Conservation (phyloP, 257 asterid genomes). For the Vinca minor region DNA sequence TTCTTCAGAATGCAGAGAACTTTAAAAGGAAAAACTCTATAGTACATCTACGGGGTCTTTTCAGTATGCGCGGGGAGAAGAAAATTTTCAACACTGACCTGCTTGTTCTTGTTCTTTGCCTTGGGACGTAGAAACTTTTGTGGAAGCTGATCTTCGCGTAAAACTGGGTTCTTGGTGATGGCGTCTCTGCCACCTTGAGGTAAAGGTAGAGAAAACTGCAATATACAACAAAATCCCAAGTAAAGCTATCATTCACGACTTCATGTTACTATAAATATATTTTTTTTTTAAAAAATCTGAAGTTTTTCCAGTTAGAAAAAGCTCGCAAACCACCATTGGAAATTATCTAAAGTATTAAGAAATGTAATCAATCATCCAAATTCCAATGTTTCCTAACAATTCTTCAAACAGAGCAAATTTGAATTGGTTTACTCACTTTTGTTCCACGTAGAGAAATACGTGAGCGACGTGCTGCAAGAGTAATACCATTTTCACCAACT, state of each 20-base stretch:
- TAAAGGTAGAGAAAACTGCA: constrained; percentile 84
- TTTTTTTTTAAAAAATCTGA: too few species aligned
- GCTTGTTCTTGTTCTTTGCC: constrained; percentile 71
- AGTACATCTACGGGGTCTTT: neutral
- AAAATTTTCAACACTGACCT: constrained; percentile 30
- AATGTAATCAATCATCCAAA: too few species aligned
- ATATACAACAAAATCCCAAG: neutral
- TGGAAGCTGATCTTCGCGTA: constrained; percentile 96
- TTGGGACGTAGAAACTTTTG: constrained; percentile 76
- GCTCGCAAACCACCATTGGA: too few species aligned
- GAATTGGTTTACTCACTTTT: constrained; percentile 46
- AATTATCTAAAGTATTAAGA: too few species aligned
- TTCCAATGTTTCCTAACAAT: neutral
- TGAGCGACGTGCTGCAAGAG: constrained; percentile 70
- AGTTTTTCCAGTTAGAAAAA: too few species aligned
- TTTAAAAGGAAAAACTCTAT: neutral
- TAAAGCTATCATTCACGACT: neutral
- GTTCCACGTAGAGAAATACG: constrained; percentile 91
- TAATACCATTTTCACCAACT: constrained; percentile 74
- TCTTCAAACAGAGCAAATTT: neutral
- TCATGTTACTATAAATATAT: neutral
- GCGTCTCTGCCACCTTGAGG: constrained; percentile 96
- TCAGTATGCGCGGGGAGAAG: neutral
- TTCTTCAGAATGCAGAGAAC: neutral
- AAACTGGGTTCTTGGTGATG: constrained; percentile 71